These are phyloP conservation scores for Xanthoceras sorbifolium DNA, from an alignment of 345 rosid species.

Conservation along the genomic window DNA sequence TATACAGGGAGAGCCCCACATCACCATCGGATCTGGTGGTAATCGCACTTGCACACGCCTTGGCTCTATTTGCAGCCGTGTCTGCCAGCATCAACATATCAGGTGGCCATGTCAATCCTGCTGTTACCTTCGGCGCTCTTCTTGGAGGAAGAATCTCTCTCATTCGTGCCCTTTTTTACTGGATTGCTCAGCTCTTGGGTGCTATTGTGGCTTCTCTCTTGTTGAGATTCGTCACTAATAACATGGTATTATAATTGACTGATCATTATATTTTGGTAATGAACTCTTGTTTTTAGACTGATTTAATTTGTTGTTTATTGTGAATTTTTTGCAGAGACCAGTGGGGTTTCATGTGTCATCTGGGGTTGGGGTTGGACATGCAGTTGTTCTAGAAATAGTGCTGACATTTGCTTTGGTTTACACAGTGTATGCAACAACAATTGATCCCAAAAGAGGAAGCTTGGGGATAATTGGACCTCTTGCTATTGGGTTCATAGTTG, in stretches of 20 bases:
- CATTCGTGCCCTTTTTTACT: conserved; percentile 59
- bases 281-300: too few relatives aligned
- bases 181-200: conserved; percentile 80
- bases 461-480: conserved; percentile 48
- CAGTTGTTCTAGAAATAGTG: conserved; percentile 37
- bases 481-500: conserved; percentile 42
- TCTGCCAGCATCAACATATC: conserved; percentile 64
- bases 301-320: neutral
- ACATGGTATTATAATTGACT: conserved; percentile 69
- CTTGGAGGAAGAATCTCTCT: conserved; percentile 68
- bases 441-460: conserved; percentile 53
- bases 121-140: conserved; percentile 68
- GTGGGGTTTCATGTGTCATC: conserved; percentile 51
- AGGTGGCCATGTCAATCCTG: conserved; percentile 82
- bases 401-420: conserved; percentile 50
- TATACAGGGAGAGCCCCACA: conserved; percentile 36
- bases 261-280: too few relatives aligned
- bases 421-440: conserved; percentile 41
- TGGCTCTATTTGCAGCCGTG: conserved; percentile 60
- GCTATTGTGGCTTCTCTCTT: conserved; percentile 62
- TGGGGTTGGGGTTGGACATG: conserved; percentile 56
- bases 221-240: conserved; percentile 61
- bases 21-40: conserved; percentile 48
- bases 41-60: conserved; percentile 70
- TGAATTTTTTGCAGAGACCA: conserved; percentile 51